Percentiles rank a stretch among this genome's conserved stretches.
These are phyloP conservation scores for Euphorbia celastroides DNA, from an alignment of 441 rosid species.

Conservation along the genomic window DNA sequence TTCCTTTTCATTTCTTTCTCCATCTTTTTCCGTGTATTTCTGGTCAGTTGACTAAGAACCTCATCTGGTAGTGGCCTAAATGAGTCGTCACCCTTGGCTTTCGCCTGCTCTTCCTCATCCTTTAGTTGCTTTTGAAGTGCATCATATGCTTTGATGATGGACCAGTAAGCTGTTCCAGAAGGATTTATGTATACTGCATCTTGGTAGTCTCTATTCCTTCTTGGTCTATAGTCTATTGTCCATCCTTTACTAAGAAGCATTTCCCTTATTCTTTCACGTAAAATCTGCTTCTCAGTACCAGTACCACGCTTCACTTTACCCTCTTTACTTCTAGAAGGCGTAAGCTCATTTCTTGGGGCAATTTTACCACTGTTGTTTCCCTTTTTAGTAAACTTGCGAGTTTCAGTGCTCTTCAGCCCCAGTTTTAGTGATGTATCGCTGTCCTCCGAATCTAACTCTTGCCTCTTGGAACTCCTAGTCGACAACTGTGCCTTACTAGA, in stretches of 20 bases:
- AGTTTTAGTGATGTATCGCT: slow-evolving; percentile 47
- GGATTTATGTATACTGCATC: slow-evolving; percentile 97
- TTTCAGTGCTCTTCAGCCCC: slow-evolving; percentile 31
- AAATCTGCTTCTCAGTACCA: slow-evolving; percentile 95
- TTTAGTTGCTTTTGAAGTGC: slow-evolving; percentile 78
- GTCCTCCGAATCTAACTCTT: slow-evolving; percentile 48
- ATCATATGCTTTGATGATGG: slow-evolving; percentile 95
- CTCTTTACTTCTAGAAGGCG: slow-evolving; percentile 38
- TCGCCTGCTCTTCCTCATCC: slow-evolving; percentile 52
- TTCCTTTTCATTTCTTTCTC: slow-evolving; percentile 68
- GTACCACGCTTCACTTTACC: slow-evolving; percentile 67
- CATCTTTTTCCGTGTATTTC: slow-evolving; percentile 77
- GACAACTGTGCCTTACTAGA: slow-evolving; percentile 19
- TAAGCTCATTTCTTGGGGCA: slow-evolving; percentile 33
- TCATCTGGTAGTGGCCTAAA: slow-evolving; percentile 69
- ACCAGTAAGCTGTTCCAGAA: slow-evolving; percentile 91
- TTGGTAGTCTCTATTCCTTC: slow-evolving; percentile 87
- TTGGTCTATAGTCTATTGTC: slow-evolving; percentile 93
- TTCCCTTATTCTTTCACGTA: slow-evolving; percentile 82
- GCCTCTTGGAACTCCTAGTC: slow-evolving; percentile 32
- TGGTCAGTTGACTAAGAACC: slow-evolving; percentile 71
- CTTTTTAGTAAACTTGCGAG: slow-evolving; percentile 28
- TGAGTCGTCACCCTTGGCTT: slow-evolving; percentile 41
- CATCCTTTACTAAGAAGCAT: slow-evolving; percentile 94
- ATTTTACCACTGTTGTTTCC: slow-evolving; percentile 36